phyloP scores from a whole-genome alignment of 176 grass and related monocot genomes.

The Secale cereale region DNA sequence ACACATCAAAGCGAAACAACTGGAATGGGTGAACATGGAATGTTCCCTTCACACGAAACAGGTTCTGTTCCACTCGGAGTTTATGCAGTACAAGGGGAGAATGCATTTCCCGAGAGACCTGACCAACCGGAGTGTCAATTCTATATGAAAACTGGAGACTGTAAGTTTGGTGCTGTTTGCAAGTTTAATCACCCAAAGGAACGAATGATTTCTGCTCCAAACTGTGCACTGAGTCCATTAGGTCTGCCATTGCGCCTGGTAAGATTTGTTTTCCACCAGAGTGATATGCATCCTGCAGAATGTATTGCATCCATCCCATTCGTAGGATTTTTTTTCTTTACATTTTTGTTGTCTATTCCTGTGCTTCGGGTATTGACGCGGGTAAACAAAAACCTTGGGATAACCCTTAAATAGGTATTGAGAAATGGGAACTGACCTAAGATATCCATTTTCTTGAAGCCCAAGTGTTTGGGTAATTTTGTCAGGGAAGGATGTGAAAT shows the following conservation, averaged over 20 bases:
- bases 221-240: constrained; percentile 67
- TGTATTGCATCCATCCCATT: background rate
- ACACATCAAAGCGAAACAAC: constrained; percentile 49
- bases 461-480: background rate
- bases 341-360: background rate
- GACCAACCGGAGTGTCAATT: constrained; percentile 92
- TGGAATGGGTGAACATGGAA: constrained; percentile 51
- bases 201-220: constrained; percentile 63
- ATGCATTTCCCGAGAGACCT: constrained; percentile 87
- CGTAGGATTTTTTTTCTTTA: background rate
- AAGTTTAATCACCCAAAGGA: constrained; percentile 94
- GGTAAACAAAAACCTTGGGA: background rate
- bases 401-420: background rate
- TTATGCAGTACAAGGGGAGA: constrained; percentile 75
- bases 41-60: constrained; percentile 66
- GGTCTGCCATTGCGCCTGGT: constrained; percentile 79
- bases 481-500: background rate
- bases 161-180: constrained; percentile 89
- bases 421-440: background rate
- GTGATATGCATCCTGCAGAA: background rate
- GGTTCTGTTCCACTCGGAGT: constrained; percentile 55
- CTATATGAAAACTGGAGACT: constrained; percentile 96
- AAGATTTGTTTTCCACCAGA: constrained; percentile 15
- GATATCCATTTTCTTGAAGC: background rate
- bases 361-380: background rate